These are phyloP conservation scores for Cercophora samala DNA, from an alignment of 495 filamentous ascomycete genomes.

Conservation along the genomic window DNA sequence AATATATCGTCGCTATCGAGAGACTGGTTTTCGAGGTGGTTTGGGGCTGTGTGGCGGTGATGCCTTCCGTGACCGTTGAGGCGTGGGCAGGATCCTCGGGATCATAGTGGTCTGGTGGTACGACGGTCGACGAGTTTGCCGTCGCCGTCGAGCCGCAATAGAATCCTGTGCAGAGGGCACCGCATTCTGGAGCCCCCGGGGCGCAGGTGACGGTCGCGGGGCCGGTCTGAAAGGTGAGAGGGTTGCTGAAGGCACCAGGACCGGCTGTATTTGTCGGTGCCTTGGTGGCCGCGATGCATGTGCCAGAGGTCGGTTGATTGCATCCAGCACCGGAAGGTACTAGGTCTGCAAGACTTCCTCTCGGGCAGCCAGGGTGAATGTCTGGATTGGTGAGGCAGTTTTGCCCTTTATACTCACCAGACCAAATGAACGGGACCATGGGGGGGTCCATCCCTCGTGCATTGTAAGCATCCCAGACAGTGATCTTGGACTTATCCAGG, in stretches of 20 bases:
- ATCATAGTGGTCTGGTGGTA: slow-evolving; percentile 1
- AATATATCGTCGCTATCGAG: no score
- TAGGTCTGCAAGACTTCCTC: not conserved
- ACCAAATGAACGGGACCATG: not conserved
- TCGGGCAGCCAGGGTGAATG: not conserved
- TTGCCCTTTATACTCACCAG: not conserved
- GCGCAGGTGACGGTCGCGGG: not conserved
- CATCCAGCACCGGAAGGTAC: not conserved
- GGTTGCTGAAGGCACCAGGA: not conserved
- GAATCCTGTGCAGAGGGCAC: not conserved
- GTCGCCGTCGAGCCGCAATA: not conserved
- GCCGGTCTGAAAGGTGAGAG: not conserved
- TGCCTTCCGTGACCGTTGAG: not conserved
- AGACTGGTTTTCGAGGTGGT: no score
- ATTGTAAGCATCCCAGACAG: not conserved
- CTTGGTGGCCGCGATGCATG: not conserved
- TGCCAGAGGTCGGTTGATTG: not conserved
- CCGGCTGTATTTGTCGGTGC: not conserved
- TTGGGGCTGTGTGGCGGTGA: not conserved
- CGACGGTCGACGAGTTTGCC: not conserved
- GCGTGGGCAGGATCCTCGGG: not conserved
- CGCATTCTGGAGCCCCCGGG: not conserved
- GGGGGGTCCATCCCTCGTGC: not conserved
- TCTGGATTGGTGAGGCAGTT: not conserved
- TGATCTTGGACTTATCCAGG: not conserved